Evolutionary conservation across 176 grass and related monocot species (phyloP), one percentile per base, ranked within the genome.

Genomic region (Saccharum officinarum): DNA sequence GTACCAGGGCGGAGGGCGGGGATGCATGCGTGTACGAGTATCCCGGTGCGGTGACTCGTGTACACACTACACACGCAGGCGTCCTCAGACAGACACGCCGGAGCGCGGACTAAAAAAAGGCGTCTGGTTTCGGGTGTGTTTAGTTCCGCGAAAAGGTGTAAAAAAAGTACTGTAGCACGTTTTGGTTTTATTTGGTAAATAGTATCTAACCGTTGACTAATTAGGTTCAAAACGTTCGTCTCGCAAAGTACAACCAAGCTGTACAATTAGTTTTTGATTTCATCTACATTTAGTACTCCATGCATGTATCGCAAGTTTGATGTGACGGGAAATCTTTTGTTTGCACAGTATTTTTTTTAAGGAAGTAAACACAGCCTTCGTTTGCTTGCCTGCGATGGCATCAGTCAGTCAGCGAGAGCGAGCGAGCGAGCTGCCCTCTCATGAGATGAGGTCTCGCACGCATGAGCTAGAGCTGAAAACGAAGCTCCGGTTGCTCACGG

Each of bases 381-480:
- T 50, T 77, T 42, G 33, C 65, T 60, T 52, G 73, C 71, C 10
- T 26, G 17, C 71, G 8, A 84, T 65, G 82, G 46, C 82, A 52
- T 49, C 42, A 1, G n/a, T 15, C 18, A n/a, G 54, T 57, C 18
- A 6, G 47, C 46, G 44, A 13, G 40, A 45, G 42, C 66, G 16
- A 17, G 42, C 66, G 16, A 17, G 47, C 46, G 44, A 13, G 34
- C 1, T 18, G 36, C 39, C 17, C 79, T 18, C 6, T 39, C 79
- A 39, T 0, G 40, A 28, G 42, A 20, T 55, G 52, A 8, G 52
- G 55, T 52, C 14, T 55, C 8, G 47, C 73, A 39, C 22, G 36
- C 45, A 69, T 28, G 72, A 16, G 41, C 59, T 25, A 46, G 28
- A 38, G 47, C 46, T 25, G 34, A 41, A 80, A 92, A 82, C 82